phyloP scores from a whole-genome alignment of 2,329 filamentous ascomycete genomes.

The Ceratocystis papillata region DNA sequence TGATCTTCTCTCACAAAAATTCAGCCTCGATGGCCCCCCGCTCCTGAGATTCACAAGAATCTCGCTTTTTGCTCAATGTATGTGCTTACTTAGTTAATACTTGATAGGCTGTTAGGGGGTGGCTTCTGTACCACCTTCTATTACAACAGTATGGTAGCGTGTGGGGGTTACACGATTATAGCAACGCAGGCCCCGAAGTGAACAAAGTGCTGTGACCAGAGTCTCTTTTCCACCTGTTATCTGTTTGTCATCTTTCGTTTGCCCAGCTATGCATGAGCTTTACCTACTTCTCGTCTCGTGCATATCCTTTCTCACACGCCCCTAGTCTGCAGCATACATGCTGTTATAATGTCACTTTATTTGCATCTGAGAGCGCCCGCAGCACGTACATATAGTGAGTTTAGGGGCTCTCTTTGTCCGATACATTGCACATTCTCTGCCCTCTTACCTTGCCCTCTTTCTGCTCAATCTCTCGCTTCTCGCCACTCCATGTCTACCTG shows the following conservation, averaged over 20 bases:
- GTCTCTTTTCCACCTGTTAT: not conserved
- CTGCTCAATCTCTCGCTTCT: not conserved
- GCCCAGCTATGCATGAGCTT: no score
- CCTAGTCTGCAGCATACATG: not conserved
- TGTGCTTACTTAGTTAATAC: not conserved
- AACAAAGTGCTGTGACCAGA: not conserved
- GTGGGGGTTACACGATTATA: not conserved
- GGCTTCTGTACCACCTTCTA: not conserved
- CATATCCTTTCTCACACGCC: not conserved
- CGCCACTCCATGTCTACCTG: not conserved
- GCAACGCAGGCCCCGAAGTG: not conserved
- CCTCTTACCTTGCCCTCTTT: not conserved
- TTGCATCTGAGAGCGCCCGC: not conserved
- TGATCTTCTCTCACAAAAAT: not conserved
- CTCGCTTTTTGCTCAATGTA: not conserved
- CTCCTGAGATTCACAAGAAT: not conserved
- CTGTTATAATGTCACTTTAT: not conserved
- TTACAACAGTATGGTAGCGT: not conserved
- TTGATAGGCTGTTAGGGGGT: not conserved
- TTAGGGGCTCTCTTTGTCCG: not conserved
- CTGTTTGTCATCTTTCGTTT: not conserved
- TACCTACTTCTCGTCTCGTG: no score
- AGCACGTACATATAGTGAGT: not conserved
- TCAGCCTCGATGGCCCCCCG: not conserved
- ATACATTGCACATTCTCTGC: no score